phyloP scores from a whole-genome alignment of 2,329 filamentous ascomycete genomes.

The Fusarium ramigenum region DNA sequence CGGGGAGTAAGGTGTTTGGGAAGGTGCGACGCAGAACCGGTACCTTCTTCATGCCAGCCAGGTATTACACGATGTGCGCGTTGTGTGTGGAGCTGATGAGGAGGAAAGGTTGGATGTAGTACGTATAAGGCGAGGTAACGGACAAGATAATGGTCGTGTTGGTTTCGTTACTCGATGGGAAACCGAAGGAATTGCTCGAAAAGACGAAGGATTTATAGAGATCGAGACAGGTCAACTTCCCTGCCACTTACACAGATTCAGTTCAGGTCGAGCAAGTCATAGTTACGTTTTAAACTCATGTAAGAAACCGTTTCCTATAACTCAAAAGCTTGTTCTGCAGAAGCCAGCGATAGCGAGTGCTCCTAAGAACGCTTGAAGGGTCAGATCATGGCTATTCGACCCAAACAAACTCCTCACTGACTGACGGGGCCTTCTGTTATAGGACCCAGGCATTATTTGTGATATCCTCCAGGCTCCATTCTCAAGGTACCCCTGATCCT shows the following conservation, averaged over 20 bases:
- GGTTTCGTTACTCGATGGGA: background rate
- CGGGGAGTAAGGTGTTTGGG: constrained; percentile 14
- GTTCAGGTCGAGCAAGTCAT: background rate
- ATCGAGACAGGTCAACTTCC: background rate
- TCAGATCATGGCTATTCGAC: constrained; percentile 18
- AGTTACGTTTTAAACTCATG: background rate
- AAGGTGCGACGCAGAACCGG: constrained; percentile 18
- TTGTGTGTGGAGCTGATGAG: constrained; percentile 22
- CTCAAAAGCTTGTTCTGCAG: background rate
- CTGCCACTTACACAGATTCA: constrained; percentile 4
- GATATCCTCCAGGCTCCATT: background rate
- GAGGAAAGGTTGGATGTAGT: background rate
- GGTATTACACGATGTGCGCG: constrained; percentile 23
- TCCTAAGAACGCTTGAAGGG: background rate
- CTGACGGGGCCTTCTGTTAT: background rate
- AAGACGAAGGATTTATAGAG: constrained; percentile 25
- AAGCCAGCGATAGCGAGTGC: background rate
- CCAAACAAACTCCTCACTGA: background rate
- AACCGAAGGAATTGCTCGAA: background rate
- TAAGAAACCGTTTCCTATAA: background rate
- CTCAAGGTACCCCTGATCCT: background rate
- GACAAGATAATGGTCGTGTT: background rate
- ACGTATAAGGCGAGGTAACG: background rate
- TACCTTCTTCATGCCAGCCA: background rate
- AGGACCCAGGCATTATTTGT: background rate